Conservation (phyloP, 495 filamentous ascomycete species). For the Daldinia decipiens region DNA sequence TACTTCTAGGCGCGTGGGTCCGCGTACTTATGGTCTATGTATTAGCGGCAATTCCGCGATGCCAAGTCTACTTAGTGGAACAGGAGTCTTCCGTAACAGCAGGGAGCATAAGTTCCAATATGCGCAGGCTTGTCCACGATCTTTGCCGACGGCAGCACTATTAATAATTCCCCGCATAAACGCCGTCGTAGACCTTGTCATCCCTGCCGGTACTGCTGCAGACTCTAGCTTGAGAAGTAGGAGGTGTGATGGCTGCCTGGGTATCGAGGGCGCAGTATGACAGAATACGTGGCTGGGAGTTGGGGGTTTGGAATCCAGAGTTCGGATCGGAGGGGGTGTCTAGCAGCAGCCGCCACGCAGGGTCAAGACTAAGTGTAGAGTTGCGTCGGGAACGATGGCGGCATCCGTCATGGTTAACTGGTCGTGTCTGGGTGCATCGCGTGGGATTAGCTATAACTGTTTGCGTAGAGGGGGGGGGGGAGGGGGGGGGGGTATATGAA, state of each 20-base stretch:
- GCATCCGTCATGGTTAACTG: conserved; percentile 73
- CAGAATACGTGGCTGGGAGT: not conserved
- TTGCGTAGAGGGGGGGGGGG: not conserved
- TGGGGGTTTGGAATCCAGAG: not conserved
- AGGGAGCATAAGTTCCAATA: too few species aligned
- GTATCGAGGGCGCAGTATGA: not conserved
- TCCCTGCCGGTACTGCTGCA: too few species aligned
- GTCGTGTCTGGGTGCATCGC: conserved; percentile 73
- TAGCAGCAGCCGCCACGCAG: conserved; percentile 78
- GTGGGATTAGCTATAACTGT: conserved; percentile 7
- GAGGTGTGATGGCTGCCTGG: not conserved
- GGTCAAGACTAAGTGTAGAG: conserved; percentile 93
- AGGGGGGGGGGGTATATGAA: too few species aligned
- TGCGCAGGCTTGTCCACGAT: too few species aligned
- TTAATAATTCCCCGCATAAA: too few species aligned
- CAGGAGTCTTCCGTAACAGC: too few species aligned
- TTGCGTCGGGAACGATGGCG: conserved; percentile 89
- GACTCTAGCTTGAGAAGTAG: not conserved
- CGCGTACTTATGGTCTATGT: not conserved
- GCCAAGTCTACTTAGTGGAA: not conserved
- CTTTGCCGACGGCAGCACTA: too few species aligned
- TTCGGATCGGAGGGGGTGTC: not conserved
- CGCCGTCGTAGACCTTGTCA: too few species aligned
- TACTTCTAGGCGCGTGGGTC: not conserved
- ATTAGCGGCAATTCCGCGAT: not conserved